Percentiles rank a stretch among this genome's conserved stretches.
phyloP scores from a whole-genome alignment of 371 early-diverging fungal genomes.

The Phascolomyces articulosus region DNA sequence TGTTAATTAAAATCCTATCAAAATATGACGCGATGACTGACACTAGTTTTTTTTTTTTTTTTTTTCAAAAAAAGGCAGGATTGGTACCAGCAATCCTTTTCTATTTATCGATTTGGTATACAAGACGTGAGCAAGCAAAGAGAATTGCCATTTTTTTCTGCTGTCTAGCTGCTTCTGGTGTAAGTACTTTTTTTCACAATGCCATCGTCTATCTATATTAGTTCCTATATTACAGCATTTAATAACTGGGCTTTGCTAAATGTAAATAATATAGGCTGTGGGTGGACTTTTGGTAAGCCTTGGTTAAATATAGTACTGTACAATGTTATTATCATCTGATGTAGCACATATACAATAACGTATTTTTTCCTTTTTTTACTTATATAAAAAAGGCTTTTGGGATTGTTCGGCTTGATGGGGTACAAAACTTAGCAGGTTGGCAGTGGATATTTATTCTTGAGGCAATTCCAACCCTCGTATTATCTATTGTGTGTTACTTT shows the following conservation, averaged over 20 bases:
- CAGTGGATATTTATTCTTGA: constrained; percentile 79
- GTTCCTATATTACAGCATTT: too few relatives aligned
- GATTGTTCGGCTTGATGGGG: constrained; percentile 61
- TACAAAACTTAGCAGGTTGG: constrained; percentile 53
- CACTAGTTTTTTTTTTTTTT: too few relatives aligned
- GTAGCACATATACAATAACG: too few relatives aligned
- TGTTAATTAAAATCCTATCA: neutral
- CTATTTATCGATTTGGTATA: constrained; percentile 55
- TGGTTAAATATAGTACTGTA: too few relatives aligned
- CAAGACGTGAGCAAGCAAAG: constrained; percentile 64
- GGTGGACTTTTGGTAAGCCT: constrained; percentile 53
- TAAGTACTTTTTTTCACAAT: too few relatives aligned
- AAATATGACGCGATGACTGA: too few relatives aligned
- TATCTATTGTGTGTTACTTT: constrained; percentile 60
- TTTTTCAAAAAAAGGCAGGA: too few relatives aligned
- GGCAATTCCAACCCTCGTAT: constrained; percentile 68
- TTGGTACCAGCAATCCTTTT: constrained; percentile 30
- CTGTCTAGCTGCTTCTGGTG: constrained; percentile 68
- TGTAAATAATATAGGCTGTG: constrained; percentile 47
- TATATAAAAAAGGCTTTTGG: constrained; percentile 56
- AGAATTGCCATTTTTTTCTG: constrained; percentile 73
- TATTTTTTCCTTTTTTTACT: too few relatives aligned
- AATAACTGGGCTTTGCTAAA: too few relatives aligned
- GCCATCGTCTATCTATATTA: too few relatives aligned
- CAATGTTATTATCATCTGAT: too few relatives aligned